Conservation (phyloP, 1,139 yeast species). For the Candida sp. region DNA sequence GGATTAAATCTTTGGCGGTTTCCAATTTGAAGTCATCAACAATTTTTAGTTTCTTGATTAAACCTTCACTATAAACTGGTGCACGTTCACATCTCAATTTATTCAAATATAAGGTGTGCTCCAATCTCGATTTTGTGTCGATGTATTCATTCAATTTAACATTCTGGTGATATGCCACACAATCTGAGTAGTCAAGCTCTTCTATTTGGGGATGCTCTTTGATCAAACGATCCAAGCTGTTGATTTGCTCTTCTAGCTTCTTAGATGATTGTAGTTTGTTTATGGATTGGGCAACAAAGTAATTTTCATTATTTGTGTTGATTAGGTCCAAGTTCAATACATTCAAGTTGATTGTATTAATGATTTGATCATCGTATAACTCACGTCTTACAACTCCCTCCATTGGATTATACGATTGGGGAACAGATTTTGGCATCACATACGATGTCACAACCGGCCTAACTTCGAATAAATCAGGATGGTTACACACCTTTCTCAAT, state of each 20-base stretch:
- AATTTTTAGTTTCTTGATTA: constrained; percentile 20
- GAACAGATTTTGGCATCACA: constrained; percentile 66
- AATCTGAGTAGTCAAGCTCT: constrained; percentile 43
- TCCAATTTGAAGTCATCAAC: constrained; percentile 10
- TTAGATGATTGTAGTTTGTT: constrained; percentile 44
- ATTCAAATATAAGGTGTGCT: constrained; percentile 64
- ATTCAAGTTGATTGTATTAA: constrained; percentile 42
- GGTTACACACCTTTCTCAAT: constrained; percentile 94
- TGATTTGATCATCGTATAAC: constrained; percentile 21
- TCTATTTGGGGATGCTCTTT: constrained; percentile 22
- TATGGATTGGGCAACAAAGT: constrained; percentile 48
- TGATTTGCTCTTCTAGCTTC: constrained; percentile 41
- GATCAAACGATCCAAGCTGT: constrained; percentile 33
- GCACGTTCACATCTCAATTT: constrained; percentile 52
- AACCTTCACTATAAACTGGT: constrained; percentile 55
- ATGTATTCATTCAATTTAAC: constrained; percentile 49
- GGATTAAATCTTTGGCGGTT: constrained; percentile 31
- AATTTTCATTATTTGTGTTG: constrained; percentile 41
- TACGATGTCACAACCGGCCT: constrained; percentile 92
- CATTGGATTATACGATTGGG: constrained; percentile 43
- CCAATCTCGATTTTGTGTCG: constrained; percentile 47
- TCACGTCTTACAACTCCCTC: constrained; percentile 41
- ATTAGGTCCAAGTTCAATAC: constrained; percentile 63
- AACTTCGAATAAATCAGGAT: constrained; percentile 95
- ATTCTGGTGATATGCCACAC: constrained; percentile 59